Percentiles rank a stretch among this genome's conserved stretches.
Conservation (phyloP, 192 early-diverging fungal species). For the Podila epicladia region DNA sequence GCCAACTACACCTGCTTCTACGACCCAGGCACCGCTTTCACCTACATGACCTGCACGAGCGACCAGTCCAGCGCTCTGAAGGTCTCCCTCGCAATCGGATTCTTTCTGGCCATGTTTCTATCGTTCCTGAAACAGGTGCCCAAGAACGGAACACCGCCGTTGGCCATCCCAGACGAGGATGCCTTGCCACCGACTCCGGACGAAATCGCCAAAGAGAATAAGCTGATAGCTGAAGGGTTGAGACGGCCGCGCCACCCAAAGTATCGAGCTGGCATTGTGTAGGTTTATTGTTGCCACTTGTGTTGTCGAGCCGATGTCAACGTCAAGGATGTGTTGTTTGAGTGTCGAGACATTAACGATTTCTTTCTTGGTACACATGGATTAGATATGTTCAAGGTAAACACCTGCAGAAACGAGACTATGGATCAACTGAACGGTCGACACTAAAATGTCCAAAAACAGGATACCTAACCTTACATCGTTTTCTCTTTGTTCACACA, state of each 20-base stretch:
- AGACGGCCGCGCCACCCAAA: conserved; percentile 1
- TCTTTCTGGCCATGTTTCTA: conserved; percentile 40
- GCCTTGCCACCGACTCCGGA: background rate
- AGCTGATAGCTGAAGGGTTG: background rate
- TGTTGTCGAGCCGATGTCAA: background rate
- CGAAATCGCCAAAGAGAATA: background rate
- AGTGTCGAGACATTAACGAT: no score
- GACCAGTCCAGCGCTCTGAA: conserved; percentile 30
- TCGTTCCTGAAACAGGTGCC: conserved; percentile 48
- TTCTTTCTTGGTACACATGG: background rate
- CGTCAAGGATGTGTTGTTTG: background rate
- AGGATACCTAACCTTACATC: no score
- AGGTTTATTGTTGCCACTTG: background rate
- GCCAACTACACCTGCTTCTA: conserved; percentile 34
- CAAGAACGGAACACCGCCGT: conserved; percentile 14
- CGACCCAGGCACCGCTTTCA: conserved; percentile 11
- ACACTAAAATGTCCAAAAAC: no score
- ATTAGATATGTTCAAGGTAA: conserved; percentile 37
- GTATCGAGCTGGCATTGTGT: conserved; percentile 25
- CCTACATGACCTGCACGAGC: conserved; percentile 21
- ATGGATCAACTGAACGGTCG: background rate
- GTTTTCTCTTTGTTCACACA: no score
- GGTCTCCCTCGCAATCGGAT: conserved; percentile 32
- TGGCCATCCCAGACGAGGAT: conserved; percentile 16
- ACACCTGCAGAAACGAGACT: background rate